phyloP scores from a whole-genome alignment of 1,284 basidiomycete species.

The Malassezia psittaci region DNA sequence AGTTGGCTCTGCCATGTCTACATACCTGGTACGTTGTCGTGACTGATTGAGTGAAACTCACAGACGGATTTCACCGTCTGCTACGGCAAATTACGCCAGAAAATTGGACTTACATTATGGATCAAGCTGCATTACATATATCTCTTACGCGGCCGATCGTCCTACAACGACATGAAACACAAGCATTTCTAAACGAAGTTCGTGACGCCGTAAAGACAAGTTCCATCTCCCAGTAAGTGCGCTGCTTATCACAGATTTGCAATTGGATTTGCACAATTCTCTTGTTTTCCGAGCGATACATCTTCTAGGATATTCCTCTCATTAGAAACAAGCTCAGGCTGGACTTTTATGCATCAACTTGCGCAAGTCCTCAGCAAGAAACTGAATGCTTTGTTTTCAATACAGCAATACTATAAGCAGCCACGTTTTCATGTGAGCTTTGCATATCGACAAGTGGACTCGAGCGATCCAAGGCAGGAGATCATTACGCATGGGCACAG shows the following conservation, averaged over 20 bases:
- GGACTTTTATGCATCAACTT: constrained; percentile 6
- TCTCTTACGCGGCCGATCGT: constrained; percentile 13
- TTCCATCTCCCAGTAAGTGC: not conserved
- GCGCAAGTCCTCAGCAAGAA: not conserved
- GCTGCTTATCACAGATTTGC: not conserved
- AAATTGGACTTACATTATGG: not conserved
- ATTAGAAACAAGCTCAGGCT: constrained; percentile 5
- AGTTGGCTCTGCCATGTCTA: constrained; percentile 14
- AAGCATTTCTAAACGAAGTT: not conserved
- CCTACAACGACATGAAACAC: constrained; percentile 5
- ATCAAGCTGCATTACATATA: constrained; percentile 4
- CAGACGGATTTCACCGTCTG: not conserved
- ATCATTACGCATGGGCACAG: not conserved
- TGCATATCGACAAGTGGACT: not conserved
- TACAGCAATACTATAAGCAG: not conserved
- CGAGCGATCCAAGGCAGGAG: not conserved
- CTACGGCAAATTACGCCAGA: not conserved
- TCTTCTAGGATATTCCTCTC: constrained; percentile 8
- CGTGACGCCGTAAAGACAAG: not conserved
- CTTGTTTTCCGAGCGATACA: constrained; percentile 12
- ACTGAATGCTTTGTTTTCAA: not conserved
- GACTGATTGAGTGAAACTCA: not conserved
- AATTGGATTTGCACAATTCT: constrained; percentile 7
- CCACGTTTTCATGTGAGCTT: constrained; percentile 13
- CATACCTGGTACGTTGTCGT: constrained; percentile 2